Conservation (phyloP, 2,329 filamentous ascomycete genomes). For the Ceratocystis lukuohia region DNA sequence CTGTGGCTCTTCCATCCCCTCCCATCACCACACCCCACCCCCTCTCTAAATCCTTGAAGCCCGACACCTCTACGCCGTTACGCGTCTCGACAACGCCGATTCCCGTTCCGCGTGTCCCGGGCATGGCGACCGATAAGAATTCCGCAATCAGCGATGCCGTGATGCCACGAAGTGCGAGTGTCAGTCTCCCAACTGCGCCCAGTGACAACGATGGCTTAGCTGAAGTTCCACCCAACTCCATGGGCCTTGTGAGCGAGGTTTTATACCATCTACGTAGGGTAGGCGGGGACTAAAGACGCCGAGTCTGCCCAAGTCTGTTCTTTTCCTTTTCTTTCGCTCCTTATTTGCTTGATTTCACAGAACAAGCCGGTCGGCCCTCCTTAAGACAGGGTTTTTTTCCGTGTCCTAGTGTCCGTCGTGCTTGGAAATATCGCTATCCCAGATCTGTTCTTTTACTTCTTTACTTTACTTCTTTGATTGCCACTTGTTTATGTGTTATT, state of each 20-base stretch:
- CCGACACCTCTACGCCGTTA: background rate
- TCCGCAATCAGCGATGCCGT: background rate
- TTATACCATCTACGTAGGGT: constrained; percentile 37
- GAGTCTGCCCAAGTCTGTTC: background rate
- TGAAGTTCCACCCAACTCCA: constrained; percentile 33
- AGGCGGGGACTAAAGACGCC: constrained; percentile 17
- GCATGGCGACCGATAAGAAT: background rate
- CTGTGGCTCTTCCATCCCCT: background rate
- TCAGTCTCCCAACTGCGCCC: constrained; percentile 11
- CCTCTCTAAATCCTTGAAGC: background rate
- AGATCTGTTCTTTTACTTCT: background rate
- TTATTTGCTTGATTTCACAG: background rate
- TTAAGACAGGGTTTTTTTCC: background rate
- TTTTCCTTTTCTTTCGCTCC: background rate
- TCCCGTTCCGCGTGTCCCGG: constrained; percentile 23
- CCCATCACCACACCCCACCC: background rate
- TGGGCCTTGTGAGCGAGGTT: constrained; percentile 39
- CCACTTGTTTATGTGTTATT: background rate
- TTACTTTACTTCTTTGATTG: background rate
- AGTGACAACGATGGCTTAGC: constrained; percentile 27
- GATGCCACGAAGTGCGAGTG: background rate
- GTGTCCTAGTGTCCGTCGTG: background rate
- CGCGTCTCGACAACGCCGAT: constrained; percentile 24
- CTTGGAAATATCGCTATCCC: constrained; percentile 1
- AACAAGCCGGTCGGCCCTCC: background rate